These are phyloP conservation scores for Vigna mungo DNA, from an alignment of 306 rosid species.

Conservation along the genomic window DNA sequence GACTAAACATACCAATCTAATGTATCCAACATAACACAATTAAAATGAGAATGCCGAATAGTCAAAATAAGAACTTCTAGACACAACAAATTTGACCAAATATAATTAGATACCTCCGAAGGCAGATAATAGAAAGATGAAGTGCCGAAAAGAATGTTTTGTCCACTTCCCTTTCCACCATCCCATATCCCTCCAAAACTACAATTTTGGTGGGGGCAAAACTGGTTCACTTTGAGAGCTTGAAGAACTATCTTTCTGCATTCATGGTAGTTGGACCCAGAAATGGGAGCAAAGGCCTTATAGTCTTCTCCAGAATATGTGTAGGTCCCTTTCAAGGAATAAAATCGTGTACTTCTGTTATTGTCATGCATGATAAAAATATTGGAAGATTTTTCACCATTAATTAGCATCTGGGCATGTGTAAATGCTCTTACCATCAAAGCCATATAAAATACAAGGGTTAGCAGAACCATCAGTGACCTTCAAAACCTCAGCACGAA, in stretches of 20 bases:
- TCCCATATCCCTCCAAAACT: slow-evolving; percentile 87
- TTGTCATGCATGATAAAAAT: too few species aligned
- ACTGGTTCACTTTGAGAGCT: slow-evolving; percentile 64
- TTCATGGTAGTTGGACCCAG: slow-evolving; percentile 45
- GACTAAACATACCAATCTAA: too few species aligned
- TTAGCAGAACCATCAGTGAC: slow-evolving; percentile 58
- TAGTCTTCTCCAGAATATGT: too few species aligned
- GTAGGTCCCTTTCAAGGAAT: too few species aligned
- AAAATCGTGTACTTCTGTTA: too few species aligned
- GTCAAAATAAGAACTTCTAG: too few species aligned
- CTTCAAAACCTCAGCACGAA: slow-evolving; percentile 80
- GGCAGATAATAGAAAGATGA: slow-evolving; percentile 82
- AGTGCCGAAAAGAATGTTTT: slow-evolving; percentile 61
- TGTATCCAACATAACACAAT: slow-evolving; percentile 40
- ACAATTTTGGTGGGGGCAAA: slow-evolving; percentile 69
- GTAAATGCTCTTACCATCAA: slow-evolving; percentile 56
- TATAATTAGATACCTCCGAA: slow-evolving; percentile 42
- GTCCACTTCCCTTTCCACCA: slow-evolving; percentile 89
- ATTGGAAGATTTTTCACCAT: too few species aligned
- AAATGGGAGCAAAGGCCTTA: too few species aligned
- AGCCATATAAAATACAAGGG: slow-evolving; percentile 74
- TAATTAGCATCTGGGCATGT: background rate
- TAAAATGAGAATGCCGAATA: too few species aligned
- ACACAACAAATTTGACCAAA: too few species aligned
- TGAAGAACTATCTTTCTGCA: slow-evolving; percentile 60